A percentile compares a stretch with the other conserved stretches of the same genome.
phyloP scores from a whole-genome alignment of 1,284 basidiomycete genomes.

The Tylopilus sp. region DNA sequence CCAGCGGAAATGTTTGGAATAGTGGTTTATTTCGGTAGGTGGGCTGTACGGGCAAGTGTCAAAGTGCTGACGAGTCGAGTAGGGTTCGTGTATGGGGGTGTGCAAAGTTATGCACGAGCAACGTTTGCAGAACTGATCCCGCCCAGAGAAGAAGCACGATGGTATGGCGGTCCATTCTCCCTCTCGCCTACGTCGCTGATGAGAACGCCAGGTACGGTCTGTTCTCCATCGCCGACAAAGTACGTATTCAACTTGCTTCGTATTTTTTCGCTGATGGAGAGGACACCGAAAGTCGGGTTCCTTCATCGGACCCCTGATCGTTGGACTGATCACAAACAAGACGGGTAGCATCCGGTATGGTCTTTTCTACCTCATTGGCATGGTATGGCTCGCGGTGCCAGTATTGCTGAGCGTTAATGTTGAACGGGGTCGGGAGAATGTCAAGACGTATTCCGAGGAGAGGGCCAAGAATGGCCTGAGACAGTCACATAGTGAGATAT shows the following conservation, averaged over 20 bases:
- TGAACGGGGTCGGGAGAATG: conserved; percentile 74
- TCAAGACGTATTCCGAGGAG: conserved; percentile 57
- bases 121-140: too few relatives aligned
- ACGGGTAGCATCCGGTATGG: conserved; percentile 92
- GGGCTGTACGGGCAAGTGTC: too few relatives aligned
- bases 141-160: too few relatives aligned
- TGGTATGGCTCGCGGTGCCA: conserved; percentile 86
- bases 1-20: too few relatives aligned
- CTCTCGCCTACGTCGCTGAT: background rate
- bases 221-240: conserved; percentile 92
- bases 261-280: background rate
- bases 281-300: conserved; percentile 73
- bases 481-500: background rate
- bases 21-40: too few relatives aligned
- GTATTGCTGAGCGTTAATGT: conserved; percentile 79
- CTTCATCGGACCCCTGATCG: conserved; percentile 89
- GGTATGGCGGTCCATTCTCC: background rate
- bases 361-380: conserved; percentile 86
- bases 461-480: background rate
- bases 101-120: too few relatives aligned
- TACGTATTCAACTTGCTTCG: conserved; percentile 34
- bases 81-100: too few relatives aligned
- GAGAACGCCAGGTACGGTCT: conserved; percentile 67
- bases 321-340: conserved; percentile 86
- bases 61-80: too few relatives aligned